Evolutionary conservation across 352 stramenopile species (phyloP), one percentile per base, ranked within the genome.

Genomic region (Phytophthora fragariaefolia): DNA sequence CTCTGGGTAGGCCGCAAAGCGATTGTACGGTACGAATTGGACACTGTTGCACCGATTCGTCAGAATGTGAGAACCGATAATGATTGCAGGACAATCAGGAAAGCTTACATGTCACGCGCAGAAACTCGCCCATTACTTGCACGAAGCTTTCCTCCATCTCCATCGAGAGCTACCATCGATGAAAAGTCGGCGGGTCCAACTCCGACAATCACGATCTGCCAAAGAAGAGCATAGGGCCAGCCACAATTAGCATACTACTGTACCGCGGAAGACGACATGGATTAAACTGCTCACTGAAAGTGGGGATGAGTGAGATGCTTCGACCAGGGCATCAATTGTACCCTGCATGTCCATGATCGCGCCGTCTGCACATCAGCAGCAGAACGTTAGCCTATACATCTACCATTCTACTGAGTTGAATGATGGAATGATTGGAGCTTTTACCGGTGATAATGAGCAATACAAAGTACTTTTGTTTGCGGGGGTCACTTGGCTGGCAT

Each of bases 281-380:
- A n/a, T n/a, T n/a, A n/a, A n/a, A n/a, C 8, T 49, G 23, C 61
- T 52, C 69, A 85, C 79, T 43, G 77, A 86, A 32, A 91, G 63
- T 18, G 78, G 80, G 18, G 77, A 65, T 17, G 61, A 79, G 47
- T 89, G 66, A 1, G 80, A 87, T 3, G 82, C 85, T 12, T 82
- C 74, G 20, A 90, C 77, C 20, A 93, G 71, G 5, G 81, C 71
- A 24, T 83, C 74, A 55, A 87, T 80, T 10, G 82, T 91, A 15
- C 56, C 60, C 20, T 89, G 72, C 85, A 97, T 95, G 61, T 97
- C 90, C 77, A 95, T 94, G 47, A 97, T 96, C 22, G 77, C 85
- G 32, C 89, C 90, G 66, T 97, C 81, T 84, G 56, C 18, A 56
- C 45, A 26, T 8, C 17, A 12, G 24, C 10, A 32, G 10, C 23